phyloP scores from a whole-genome alignment of 2,329 filamentous ascomycete genomes.

The Colletotrichum sublineola region DNA sequence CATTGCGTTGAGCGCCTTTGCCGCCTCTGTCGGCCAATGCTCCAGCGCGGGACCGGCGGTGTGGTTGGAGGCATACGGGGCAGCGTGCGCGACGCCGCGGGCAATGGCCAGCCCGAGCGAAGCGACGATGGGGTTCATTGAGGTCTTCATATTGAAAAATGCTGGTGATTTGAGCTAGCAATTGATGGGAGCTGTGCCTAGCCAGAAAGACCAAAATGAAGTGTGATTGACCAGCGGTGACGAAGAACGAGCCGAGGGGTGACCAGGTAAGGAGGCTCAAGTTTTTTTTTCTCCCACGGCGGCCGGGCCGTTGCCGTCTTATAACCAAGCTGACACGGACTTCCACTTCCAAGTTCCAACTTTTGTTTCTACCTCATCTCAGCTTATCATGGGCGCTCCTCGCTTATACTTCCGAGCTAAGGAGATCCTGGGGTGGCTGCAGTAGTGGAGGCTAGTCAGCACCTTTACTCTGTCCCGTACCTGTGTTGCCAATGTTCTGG shows the following conservation, averaged over 20 bases:
- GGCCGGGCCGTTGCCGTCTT: constrained; percentile 28
- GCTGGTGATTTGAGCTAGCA: constrained; percentile 14
- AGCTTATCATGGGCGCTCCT: constrained; percentile 24
- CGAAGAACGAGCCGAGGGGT: constrained; percentile 29
- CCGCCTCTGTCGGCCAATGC: constrained; percentile 55
- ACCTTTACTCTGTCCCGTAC: background rate
- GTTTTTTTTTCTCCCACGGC: background rate
- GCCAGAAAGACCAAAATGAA: constrained; percentile 19
- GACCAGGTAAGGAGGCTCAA: constrained; percentile 1
- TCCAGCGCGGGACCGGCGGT: constrained; percentile 42
- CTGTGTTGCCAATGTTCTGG: constrained; percentile 22
- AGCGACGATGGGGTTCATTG: constrained; percentile 27
- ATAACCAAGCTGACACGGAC: constrained; percentile 15
- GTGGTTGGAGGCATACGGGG: constrained; percentile 29
- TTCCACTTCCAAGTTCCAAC: constrained; percentile 1
- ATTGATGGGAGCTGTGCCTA: constrained; percentile 17
- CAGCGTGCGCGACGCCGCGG: constrained; percentile 31
- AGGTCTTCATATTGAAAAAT: constrained; percentile 33
- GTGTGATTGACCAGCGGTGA: constrained; percentile 17
- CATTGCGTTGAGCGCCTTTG: constrained; percentile 53
- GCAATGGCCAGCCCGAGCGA: constrained; percentile 36
- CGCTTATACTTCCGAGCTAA: constrained; percentile 31
- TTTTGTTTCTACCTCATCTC: constrained; percentile 10
- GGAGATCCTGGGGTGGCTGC: constrained; percentile 25
- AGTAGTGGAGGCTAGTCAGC: background rate